A percentile compares a stretch with the other conserved stretches of the same genome.
These are phyloP conservation scores for Apophysomyces sp. DNA, from an alignment of 371 early-diverging fungal species.

Conservation along the genomic window DNA sequence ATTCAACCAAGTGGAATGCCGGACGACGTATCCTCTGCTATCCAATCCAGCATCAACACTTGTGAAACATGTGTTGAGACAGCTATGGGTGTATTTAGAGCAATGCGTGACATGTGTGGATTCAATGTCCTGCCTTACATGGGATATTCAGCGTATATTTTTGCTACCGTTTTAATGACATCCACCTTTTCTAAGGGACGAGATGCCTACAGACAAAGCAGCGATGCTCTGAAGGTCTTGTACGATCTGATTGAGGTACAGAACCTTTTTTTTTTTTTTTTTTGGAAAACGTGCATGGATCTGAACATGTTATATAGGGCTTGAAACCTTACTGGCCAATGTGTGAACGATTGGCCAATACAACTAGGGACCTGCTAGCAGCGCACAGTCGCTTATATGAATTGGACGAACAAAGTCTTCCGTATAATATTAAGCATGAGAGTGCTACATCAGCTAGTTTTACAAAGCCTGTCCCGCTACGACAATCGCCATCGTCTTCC, in stretches of 20 bases:
- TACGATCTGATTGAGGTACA: slow-evolving; percentile 1
- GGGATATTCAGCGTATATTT: slow-evolving; percentile 48
- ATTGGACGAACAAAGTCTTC: slow-evolving; percentile 8
- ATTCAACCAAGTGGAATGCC: slow-evolving; percentile 17
- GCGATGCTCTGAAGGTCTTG: slow-evolving; percentile 23
- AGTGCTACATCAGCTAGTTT: background rate
- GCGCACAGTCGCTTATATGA: slow-evolving; percentile 42
- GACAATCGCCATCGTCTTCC: background rate
- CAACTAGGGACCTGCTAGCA: slow-evolving; percentile 37
- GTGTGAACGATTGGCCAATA: slow-evolving; percentile 37
- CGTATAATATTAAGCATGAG: background rate
- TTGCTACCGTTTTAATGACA: slow-evolving; percentile 49
- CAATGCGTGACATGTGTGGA: slow-evolving; percentile 36
- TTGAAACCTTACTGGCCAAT: slow-evolving; percentile 43
- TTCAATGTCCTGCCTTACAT: slow-evolving; percentile 42
- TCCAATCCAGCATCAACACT: slow-evolving; percentile 23
- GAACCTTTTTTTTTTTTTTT: background rate
- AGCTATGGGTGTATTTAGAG: slow-evolving; percentile 35
- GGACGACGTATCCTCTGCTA: slow-evolving; percentile 15
- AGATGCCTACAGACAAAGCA: slow-evolving; percentile 30
- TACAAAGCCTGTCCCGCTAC: slow-evolving; percentile 1
- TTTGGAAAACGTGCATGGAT: background rate
- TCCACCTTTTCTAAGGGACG: slow-evolving; percentile 37
- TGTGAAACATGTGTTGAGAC: slow-evolving; percentile 36
- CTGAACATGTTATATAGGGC: background rate